phyloP scores from a whole-genome alignment of 768 basidiomycete species.

The Mycena albidolilacea region DNA sequence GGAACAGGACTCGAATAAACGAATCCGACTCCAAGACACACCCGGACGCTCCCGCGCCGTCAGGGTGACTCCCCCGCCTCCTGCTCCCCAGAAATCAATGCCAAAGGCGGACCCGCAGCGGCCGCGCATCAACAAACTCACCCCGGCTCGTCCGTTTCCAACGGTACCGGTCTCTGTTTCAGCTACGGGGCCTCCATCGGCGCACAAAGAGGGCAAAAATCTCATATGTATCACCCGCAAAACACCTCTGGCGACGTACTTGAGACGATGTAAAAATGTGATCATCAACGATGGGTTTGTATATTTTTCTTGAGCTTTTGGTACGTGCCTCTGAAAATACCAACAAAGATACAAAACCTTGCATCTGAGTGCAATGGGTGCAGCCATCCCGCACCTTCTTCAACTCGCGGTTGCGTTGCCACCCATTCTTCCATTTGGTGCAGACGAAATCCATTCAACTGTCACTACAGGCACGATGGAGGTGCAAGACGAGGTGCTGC shows the following conservation, averaged over 20 bases:
- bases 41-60: constrained; percentile 32
- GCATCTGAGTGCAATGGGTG: constrained; percentile 87
- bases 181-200: constrained; percentile 85
- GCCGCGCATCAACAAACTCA: constrained; percentile 72
- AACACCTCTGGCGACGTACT: constrained; percentile 78
- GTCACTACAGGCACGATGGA: constrained; percentile 79
- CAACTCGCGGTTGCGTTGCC: constrained; percentile 81
- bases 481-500: constrained; percentile 85
- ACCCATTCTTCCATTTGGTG: constrained; percentile 75
- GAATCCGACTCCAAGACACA: constrained; percentile 48
- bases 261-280: constrained; percentile 82
- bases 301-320: not conserved
- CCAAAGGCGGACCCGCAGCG: constrained; percentile 41
- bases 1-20: constrained; percentile 46
- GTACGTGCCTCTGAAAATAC: not conserved
- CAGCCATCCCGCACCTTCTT: constrained; percentile 87
- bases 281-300: constrained; percentile 81
- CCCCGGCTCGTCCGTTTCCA: constrained; percentile 82
- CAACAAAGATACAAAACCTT: constrained; percentile 77
- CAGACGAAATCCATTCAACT: constrained; percentile 73
- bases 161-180: constrained; percentile 82
- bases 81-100: constrained; percentile 17
- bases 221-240: constrained; percentile 86
- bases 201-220: constrained; percentile 86
- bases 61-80: constrained; percentile 36